These are phyloP conservation scores for Amyloporia xantha DNA, from an alignment of 768 basidiomycete species.

Conservation along the genomic window DNA sequence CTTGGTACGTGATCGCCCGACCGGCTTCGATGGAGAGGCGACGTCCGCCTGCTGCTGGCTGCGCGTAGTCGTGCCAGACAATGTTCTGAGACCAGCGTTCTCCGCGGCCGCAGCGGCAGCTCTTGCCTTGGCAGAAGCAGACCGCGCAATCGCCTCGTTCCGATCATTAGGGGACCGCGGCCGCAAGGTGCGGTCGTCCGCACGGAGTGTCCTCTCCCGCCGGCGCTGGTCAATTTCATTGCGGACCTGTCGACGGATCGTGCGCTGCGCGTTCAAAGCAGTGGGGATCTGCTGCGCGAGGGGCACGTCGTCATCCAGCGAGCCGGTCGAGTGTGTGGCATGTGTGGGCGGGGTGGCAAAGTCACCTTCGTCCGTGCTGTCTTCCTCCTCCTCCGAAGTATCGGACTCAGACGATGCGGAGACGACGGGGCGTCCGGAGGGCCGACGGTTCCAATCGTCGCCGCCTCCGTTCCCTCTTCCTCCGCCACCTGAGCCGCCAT, in stretches of 20 bases:
- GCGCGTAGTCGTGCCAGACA: conserved; percentile 3
- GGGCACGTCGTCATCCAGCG: conserved; percentile 67
- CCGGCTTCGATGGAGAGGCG: conserved; percentile 12
- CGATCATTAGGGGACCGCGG: conserved; percentile 4
- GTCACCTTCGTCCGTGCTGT: conserved; percentile 33
- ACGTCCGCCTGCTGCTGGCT: background rate
- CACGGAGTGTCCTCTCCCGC: conserved; percentile 18
- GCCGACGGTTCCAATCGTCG: conserved; percentile 28
- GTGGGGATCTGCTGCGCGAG: conserved; percentile 79
- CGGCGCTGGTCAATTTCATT: conserved; percentile 60
- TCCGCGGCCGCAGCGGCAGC: conserved; percentile 16
- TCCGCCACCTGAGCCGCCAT: conserved; percentile 15
- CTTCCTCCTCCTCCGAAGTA: conserved; percentile 41
- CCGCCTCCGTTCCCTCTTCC: conserved; percentile 33
- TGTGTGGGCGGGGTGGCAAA: background rate
- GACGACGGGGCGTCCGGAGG: conserved; percentile 24
- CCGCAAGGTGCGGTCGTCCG: conserved; percentile 4
- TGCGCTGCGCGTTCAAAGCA: conserved; percentile 75
- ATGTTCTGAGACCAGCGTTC: conserved; percentile 5
- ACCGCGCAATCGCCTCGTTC: conserved; percentile 4
- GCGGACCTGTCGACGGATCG: conserved; percentile 65
- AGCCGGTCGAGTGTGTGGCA: conserved; percentile 8
- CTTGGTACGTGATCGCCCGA: conserved; percentile 35
- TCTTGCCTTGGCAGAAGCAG: conserved; percentile 5
- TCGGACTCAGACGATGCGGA: conserved; percentile 20